Percentiles rank a stretch among this genome's conserved stretches.
phyloP scores from a whole-genome alignment of 164 flowering plant species.

The Nelumbo lutea region DNA sequence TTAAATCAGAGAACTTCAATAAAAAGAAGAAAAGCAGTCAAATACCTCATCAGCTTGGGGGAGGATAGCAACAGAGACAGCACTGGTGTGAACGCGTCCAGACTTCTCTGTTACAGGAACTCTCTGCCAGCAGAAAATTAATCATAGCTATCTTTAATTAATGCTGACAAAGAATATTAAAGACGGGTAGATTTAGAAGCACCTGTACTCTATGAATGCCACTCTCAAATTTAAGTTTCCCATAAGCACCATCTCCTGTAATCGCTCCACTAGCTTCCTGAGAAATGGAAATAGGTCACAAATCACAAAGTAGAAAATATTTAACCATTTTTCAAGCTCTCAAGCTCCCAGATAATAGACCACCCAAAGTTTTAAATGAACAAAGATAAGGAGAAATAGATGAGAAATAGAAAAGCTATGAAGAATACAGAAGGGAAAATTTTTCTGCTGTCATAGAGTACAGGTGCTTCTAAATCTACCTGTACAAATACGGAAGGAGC shows the following conservation, averaged over 20 bases:
- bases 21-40: background rate
- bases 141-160: background rate
- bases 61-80: constrained; percentile 95
- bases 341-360: no score
- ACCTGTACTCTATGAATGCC: constrained; percentile 99
- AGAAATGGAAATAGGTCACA: constrained; percentile 4
- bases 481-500: no score
- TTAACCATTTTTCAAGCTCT: no score
- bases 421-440: no score
- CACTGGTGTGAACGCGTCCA: constrained; percentile 97
- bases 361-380: background rate
- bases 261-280: constrained; percentile 98
- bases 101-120: constrained; percentile 94
- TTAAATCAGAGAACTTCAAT: background rate
- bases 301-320: background rate
- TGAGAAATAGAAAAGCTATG: background rate
- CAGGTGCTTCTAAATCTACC: no score
- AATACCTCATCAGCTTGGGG: constrained; percentile 96
- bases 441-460: no score
- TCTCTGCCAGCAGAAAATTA: constrained; percentile 45
- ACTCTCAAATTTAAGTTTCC: constrained; percentile 96
- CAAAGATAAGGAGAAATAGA: background rate
- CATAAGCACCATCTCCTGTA: constrained; percentile 70
- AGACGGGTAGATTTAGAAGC: background rate
- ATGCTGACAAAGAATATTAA: background rate